A percentile compares a stretch with the other conserved stretches of the same genome.
Evolutionary conservation across 352 stramenopile genomes (phyloP).

Genomic region (Halophytophthora batemanensis): DNA sequence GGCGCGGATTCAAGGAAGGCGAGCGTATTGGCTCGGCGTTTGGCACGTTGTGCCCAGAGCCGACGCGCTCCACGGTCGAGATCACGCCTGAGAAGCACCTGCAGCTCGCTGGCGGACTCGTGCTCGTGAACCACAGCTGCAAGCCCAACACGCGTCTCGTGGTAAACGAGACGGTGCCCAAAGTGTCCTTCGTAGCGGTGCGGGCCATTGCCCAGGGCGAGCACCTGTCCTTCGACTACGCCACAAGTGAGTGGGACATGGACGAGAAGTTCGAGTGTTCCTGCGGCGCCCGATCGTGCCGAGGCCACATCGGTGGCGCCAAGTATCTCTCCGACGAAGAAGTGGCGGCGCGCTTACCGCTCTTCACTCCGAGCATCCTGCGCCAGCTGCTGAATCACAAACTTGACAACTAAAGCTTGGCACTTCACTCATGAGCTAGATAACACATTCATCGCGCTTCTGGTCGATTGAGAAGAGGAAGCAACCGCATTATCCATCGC

Average conservation of each 20-base stretch:
- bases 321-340: constrained; percentile 71
- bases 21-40: constrained; percentile 68
- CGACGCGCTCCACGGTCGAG: constrained; percentile 84
- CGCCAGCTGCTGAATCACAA: constrained; percentile 61
- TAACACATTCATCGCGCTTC: no score
- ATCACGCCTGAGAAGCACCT: constrained; percentile 77
- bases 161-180: constrained; percentile 63
- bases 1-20: constrained; percentile 50
- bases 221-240: constrained; percentile 86
- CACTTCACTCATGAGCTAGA: no score
- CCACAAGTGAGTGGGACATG: constrained; percentile 91
- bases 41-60: constrained; percentile 47
- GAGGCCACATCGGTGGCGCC: constrained; percentile 69
- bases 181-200: constrained; percentile 76
- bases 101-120: constrained; percentile 73
- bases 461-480: no score
- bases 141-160: constrained; percentile 81
- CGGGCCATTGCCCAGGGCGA: constrained; percentile 69
- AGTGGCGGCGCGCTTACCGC: constrained; percentile 44
- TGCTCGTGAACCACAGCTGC: constrained; percentile 89
- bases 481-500: no score
- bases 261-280: constrained; percentile 87
- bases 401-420: constrained; percentile 35
- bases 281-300: constrained; percentile 61
- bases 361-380: constrained; percentile 75